Base-by-base conservation (phyloP, 2,329 filamentous ascomycete genomes). In the Aotearoamyces nothofagi region DNA sequence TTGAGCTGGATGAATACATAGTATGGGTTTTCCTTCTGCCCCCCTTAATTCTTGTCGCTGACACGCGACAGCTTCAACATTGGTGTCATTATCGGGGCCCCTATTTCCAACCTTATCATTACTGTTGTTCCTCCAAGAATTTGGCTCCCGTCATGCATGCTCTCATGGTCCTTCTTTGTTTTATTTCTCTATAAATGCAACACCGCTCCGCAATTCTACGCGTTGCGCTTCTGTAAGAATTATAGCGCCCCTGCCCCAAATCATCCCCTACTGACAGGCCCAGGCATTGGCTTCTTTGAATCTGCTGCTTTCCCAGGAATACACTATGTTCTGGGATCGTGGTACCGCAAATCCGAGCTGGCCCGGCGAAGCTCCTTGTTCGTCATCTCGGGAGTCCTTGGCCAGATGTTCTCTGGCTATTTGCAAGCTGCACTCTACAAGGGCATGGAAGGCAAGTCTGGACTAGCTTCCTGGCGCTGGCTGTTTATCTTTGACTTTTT, bases 351-450 rank as follows among this genome's bases (percentile, higher is more conserved):
- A 33, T 52, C 54, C 15, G 66, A 71, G 44, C 58, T 72, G 0
- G 67, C 63, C 3, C 72, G 70, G 45, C 57, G 68, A 8, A 63
- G 56, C 12, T 66, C 63, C 7, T 60, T 73, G 28, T 72, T 72
- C 45, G 69, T 64, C 1, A 58, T 63, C 3, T 64, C 61, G 2
- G 66, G 65, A 0, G 51, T 70, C 3, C 63, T 62, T 0, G 67
- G 66, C 0, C 67, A 62, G 1, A 63, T 72, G 57, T 65, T 72
- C 15, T 28, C 26, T 25, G 33, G 34, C 3, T 37, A 37, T 27
- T 27, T 37, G 25, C 41, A 48, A 39, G 37, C 44, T 8, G 44
- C 43, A 9, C 28, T 39, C 2, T 45, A 47, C 24, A 38, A 37
- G 2, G 36, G 37, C 5, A 36, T 48, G 16, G 37, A 45, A 10